Conservation (phyloP, 2,329 filamentous ascomycete species). For the Stemphylium lycopersici region DNA sequence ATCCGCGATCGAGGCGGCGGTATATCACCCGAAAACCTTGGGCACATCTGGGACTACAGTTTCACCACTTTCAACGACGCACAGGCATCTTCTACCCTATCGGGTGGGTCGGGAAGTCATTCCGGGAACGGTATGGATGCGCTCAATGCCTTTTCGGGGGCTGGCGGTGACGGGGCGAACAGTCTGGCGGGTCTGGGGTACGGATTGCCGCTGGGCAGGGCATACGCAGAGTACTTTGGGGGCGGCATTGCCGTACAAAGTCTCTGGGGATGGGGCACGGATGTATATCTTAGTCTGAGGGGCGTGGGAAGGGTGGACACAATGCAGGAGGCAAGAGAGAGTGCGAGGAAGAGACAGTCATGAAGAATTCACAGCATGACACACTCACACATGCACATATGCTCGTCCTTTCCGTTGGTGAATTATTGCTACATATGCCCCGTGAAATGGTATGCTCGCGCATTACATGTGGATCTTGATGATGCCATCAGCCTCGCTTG, state of each 20-base stretch:
- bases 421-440: conserved; percentile 12
- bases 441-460: conserved; percentile 5
- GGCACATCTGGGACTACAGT: conserved; percentile 94
- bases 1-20: conserved; percentile 96
- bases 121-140: conserved; percentile 62
- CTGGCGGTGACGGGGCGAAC: conserved; percentile 75
- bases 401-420: neutral
- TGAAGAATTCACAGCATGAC: neutral
- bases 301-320: conserved; percentile 60
- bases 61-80: conserved; percentile 92
- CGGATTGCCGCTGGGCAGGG: conserved; percentile 84
- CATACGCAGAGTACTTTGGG: conserved; percentile 98
- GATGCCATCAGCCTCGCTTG: conserved; percentile 6
- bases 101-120: conserved; percentile 38
- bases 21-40: conserved; percentile 81
- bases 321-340: conserved; percentile 5
- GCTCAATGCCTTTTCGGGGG: conserved; percentile 75
- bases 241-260: conserved; percentile 96
- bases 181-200: conserved; percentile 89
- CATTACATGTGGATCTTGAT: conserved; percentile 13
- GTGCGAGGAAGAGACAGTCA: conserved; percentile 4
- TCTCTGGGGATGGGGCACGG: conserved; percentile 87
- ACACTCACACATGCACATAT: too few species aligned
- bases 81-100: conserved; percentile 54
- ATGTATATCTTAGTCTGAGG: conserved; percentile 68